Evolutionary conservation across 768 basidiomycete genomes (phyloP).

Genomic region (Dioszegia aurantiaca): DNA sequence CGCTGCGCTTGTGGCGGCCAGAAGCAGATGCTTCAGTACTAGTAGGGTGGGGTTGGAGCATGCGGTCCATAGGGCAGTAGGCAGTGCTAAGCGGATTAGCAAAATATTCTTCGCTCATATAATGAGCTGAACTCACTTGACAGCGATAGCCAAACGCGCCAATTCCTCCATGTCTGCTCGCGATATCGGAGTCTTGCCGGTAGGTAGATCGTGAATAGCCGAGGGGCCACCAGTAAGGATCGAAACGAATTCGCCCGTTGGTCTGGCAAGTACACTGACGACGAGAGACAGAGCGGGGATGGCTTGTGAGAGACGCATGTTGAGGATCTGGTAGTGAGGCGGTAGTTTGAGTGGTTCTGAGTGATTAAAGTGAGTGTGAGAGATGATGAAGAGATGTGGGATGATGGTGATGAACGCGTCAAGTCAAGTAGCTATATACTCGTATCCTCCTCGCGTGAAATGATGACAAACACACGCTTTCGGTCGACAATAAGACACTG

Average conservation of each 20-base stretch:
- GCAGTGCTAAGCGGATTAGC: conserved; percentile 17
- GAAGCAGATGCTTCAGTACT: background rate
- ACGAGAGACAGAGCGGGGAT: conserved; percentile 8
- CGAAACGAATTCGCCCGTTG: conserved; percentile 7
- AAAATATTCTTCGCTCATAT: too few relatives aligned
- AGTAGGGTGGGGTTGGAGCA: conserved; percentile 18
- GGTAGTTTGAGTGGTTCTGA: too few relatives aligned
- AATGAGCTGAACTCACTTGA: conserved; percentile 21
- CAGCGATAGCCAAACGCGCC: conserved; percentile 19
- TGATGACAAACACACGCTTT: too few relatives aligned
- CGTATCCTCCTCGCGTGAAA: too few relatives aligned
- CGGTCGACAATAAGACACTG: too few relatives aligned
- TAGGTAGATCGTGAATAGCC: conserved; percentile 10
- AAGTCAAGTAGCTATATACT: too few relatives aligned
- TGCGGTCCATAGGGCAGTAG: conserved; percentile 23
- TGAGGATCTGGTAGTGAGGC: background rate
- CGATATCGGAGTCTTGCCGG: conserved; percentile 21
- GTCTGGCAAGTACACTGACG: conserved; percentile 6
- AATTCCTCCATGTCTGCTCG: conserved; percentile 29
- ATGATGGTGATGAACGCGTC: too few relatives aligned
- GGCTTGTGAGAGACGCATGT: background rate
- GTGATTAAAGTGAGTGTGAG: too few relatives aligned
- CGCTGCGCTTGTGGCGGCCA: conserved; percentile 12
- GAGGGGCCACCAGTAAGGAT: conserved; percentile 12
- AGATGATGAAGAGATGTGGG: too few relatives aligned